Percentiles rank a stretch among this genome's conserved stretches.
phyloP scores from a whole-genome alignment of 345 rosid genomes.

The Lepidium aucheri region DNA sequence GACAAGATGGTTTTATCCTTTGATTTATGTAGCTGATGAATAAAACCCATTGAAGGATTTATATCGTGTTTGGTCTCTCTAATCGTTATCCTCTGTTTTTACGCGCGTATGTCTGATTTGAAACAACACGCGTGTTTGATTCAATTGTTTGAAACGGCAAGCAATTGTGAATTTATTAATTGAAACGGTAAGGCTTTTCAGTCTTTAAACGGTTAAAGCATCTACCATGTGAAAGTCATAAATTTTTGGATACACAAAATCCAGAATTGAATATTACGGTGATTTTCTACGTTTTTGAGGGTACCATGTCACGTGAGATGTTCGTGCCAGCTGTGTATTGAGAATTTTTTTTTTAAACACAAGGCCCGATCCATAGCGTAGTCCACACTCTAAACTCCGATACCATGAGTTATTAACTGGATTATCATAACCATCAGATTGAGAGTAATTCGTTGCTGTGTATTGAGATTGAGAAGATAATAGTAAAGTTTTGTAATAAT shows the following conservation, averaged over 20 bases:
- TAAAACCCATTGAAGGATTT: neutral
- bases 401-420: too few species aligned
- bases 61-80: neutral
- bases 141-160: neutral
- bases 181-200: neutral
- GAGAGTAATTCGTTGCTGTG: too few species aligned
- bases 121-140: neutral
- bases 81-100: neutral
- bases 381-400: too few species aligned
- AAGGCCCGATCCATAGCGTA: too few species aligned
- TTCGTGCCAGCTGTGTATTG: conserved; percentile 15
- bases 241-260: conserved; percentile 14
- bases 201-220: neutral
- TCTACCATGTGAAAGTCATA: conserved; percentile 13
- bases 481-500: neutral
- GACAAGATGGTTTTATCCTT: neutral
- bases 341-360: too few species aligned
- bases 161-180: too few species aligned
- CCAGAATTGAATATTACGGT: neutral
- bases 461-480: neutral
- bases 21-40: conserved; percentile 12
- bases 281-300: neutral
- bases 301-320: conserved; percentile 20
- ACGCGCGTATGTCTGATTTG: neutral
- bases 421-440: too few species aligned